These are phyloP conservation scores for Termitomyces sp. DNA, from an alignment of 768 basidiomycete genomes.

Conservation along the genomic window DNA sequence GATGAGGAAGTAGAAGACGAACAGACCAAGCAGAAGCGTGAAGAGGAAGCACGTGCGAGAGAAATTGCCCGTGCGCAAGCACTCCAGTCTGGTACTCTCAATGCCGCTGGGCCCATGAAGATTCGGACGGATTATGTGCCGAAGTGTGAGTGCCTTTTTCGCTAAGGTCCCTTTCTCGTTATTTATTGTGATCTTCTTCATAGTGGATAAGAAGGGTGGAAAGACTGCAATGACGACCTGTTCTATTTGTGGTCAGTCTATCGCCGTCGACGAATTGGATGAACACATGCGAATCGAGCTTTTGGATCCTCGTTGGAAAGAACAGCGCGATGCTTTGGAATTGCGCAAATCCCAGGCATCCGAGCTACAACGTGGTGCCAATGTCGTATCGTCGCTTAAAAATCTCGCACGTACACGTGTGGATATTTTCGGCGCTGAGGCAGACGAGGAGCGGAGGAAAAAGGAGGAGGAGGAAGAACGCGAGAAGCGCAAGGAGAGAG, in stretches of 20 bases:
- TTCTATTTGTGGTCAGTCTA: constrained; percentile 92
- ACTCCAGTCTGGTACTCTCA: constrained; percentile 73
- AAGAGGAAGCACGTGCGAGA: constrained; percentile 66
- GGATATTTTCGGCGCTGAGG: constrained; percentile 94
- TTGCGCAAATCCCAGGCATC: constrained; percentile 87
- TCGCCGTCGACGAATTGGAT: constrained; percentile 91
- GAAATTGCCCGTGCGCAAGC: constrained; percentile 77
- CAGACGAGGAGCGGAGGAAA: constrained; percentile 86
- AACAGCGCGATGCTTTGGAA: constrained; percentile 86
- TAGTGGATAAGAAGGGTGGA: constrained; percentile 64
- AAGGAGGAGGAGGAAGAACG: constrained; percentile 84
- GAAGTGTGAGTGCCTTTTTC: constrained; percentile 56
- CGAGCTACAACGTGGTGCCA: constrained; percentile 85
- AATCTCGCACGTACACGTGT: constrained; percentile 94
- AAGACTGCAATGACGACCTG: constrained; percentile 82
- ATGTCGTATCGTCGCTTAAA: constrained; percentile 90
- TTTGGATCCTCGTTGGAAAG: constrained; percentile 97
- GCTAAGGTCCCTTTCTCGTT: neutral
- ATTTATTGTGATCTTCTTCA: constrained; percentile 6
- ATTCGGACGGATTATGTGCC: constrained; percentile 96
- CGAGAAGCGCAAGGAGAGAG: constrained; percentile 79
- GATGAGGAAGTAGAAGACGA: constrained; percentile 72
- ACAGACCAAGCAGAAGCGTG: constrained; percentile 56
- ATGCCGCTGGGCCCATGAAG: constrained; percentile 81
- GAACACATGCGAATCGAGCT: constrained; percentile 99